Percentiles rank a stretch among this genome's conserved stretches.
Evolutionary conservation across 2,329 filamentous ascomycete genomes (phyloP).

Genomic region (Penicillium sclerotiorum): DNA sequence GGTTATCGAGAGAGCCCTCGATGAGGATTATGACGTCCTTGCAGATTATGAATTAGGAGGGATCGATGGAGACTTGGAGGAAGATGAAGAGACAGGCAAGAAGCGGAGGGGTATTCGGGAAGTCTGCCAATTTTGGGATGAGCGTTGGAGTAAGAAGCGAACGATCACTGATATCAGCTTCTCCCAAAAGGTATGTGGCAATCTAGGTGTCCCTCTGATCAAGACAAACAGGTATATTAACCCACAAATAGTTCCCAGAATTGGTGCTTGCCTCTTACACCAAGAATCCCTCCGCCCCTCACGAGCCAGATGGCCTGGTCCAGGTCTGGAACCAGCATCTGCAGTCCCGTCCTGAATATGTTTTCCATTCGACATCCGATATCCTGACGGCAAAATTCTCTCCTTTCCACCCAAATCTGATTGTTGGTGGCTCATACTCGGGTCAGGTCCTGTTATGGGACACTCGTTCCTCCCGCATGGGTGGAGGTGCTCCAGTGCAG

Average conservation of each 20-base stretch:
- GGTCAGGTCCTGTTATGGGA: constrained; percentile 98
- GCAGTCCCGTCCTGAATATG: constrained; percentile 90
- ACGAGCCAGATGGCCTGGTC: constrained; percentile 89
- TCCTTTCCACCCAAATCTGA: constrained; percentile 95
- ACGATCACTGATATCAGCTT: constrained; percentile 97
- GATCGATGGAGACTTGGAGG: constrained; percentile 71
- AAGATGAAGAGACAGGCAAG: constrained; percentile 65
- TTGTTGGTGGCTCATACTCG: constrained; percentile 93
- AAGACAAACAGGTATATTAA: constrained; percentile 20
- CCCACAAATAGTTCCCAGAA: constrained; percentile 70
- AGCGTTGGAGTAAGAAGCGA: constrained; percentile 94
- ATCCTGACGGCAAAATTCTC: constrained; percentile 96
- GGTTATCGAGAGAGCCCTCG: constrained; percentile 91
- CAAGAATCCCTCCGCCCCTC: constrained; percentile 92
- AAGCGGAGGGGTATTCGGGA: constrained; percentile 64
- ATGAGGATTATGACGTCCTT: constrained; percentile 94
- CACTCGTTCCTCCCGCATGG: constrained; percentile 79
- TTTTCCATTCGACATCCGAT: constrained; percentile 95
- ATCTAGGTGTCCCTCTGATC: background rate
- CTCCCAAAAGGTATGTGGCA: constrained; percentile 70
- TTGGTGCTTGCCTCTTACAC: constrained; percentile 93
- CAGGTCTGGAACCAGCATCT: constrained; percentile 98
- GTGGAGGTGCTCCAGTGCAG: constrained; percentile 72
- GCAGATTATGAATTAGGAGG: constrained; percentile 89
- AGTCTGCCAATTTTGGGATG: constrained; percentile 89